Evolutionary conservation across 1,139 yeast genomes (phyloP), one percentile per base, ranked within the genome.

Genomic region (Meyerozyma elateridarum): DNA sequence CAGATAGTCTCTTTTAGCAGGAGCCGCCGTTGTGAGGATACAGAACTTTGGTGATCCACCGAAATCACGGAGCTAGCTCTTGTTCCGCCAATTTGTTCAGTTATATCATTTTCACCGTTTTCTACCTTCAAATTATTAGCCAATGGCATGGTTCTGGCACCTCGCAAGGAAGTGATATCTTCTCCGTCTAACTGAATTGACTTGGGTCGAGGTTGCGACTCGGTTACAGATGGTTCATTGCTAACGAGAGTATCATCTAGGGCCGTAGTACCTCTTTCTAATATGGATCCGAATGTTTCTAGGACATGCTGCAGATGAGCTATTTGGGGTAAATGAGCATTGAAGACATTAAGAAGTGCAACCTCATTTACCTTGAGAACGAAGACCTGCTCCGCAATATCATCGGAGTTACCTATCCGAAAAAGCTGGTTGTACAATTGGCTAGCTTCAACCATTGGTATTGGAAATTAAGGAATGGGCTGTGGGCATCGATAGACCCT

Each of bases 131-230:
- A n/a, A n/a, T n/a, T n/a, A n/a, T n/a, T n/a, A n/a, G n/a, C n/a
- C n/a, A n/a, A n/a, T n/a, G 27, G 19, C 14, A 24, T n/a, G n/a
- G 8, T 24, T 4, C 18, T 17, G 4, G 27, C 27, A 8, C 27
- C 27, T 4, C 27, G 27, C n/a, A 24, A 15, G 11, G 14, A 18
- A 14, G 27, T 24, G 17, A 24, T 24, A 11, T 24, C 27, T 24
- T 24, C 27, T 24, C 27, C 27, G 18, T 24, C 27, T n/a, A n/a
- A n/a, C n/a, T n/a, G n/a, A 15, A 7, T 14, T 6, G 3, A 14
- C 11, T 15, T 13, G 13, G 18, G 18, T 15, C 15, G 14, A 6
- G 8, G 16, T 5, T 4, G 27, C 18, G 8, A 11, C 3, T 9
- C 5, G 8, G 15, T 15, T 4, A 13, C 11, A 8, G 8, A 5